Percentiles rank a stretch among this genome's conserved stretches.
These are phyloP conservation scores for Adansonia rubrostipa DNA, from an alignment of 441 rosid genomes.

Conservation along the genomic window DNA sequence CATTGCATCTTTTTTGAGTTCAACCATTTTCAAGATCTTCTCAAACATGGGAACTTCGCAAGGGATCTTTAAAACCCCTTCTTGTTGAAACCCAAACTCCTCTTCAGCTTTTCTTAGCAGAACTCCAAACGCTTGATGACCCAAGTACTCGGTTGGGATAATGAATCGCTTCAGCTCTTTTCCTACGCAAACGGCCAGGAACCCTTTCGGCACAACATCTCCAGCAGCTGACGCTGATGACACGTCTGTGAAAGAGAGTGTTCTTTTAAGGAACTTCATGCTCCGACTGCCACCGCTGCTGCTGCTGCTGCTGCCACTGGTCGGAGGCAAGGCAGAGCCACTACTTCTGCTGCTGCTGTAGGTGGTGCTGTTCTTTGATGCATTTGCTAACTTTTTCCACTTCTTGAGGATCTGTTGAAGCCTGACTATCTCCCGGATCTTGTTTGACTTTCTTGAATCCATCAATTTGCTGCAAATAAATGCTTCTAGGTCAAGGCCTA, in stretches of 20 bases:
- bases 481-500: background rate
- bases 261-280: conserved; percentile 55
- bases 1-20: conserved; percentile 33
- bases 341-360: background rate
- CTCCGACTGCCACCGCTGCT: conserved; percentile 34
- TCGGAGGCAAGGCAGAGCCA: background rate
- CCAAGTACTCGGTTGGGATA: conserved; percentile 53
- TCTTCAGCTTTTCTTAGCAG: conserved; percentile 58
- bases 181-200: conserved; percentile 51
- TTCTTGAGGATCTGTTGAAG: conserved; percentile 85
- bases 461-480: conserved; percentile 5
- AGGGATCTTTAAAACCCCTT: conserved; percentile 56
- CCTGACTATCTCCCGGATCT: conserved; percentile 83
- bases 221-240: conserved; percentile 17
- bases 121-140: conserved; percentile 50
- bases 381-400: conserved; percentile 81
- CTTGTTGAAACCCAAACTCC: conserved; percentile 58
- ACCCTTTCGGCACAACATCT: conserved; percentile 49
- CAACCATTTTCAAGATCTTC: conserved; percentile 50
- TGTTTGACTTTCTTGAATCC: conserved; percentile 55
- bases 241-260: conserved; percentile 49
- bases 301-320: background rate
- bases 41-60: conserved; percentile 51
- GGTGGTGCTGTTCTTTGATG: conserved; percentile 41
- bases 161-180: conserved; percentile 51